Base-by-base conservation (phyloP, 164 flowering plant genomes). In the Cinnamomum micranthum region DNA sequence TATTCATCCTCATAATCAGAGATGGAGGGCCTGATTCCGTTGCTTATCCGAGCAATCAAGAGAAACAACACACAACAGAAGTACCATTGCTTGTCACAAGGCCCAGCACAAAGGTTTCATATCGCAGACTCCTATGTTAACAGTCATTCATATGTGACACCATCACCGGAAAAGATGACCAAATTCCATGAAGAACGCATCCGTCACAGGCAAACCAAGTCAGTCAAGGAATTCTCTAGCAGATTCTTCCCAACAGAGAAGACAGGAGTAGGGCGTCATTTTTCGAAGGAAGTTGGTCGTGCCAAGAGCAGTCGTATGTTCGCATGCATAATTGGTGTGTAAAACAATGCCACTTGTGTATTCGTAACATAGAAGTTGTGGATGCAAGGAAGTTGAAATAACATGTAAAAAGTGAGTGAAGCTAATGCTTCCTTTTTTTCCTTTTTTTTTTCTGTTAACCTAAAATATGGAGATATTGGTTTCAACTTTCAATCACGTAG, bases 1-100 rank as follows among this genome's bases (percentile, higher is more conserved):
- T n/a, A 10, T 69, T 50, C 55, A n/a, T 22, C 11, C 25, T 50
- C 15, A 47, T n/a, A 69, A 13, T 7, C 52, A 47, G 24, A 41
- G 51, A 71, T 76, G 78, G 78, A 76, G 74, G 78, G 78, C 19
- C 52, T 76, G 65, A 71, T 76, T 67, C 78, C 78, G 4, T 25
- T 76, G 64, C 51, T 76, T 17, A 71, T 24, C 74, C 19, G 62
- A 52, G 74, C 69, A 22, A 65, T 76, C 70, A 76, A 71, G 78
- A 71, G 50, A 35, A 70, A 31, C 74, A 71, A 65, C 28, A 66
- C 74, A 41, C 71, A 65, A 20, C 65, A 70, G 63, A 70, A 71
- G 28, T 76, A 76, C 65, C 51, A 51, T 15, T 71, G 71, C 55
- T 50, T 76, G 24, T 64, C 74, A 1, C 70, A 71, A 5, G 78